Evolutionary conservation across 2,329 filamentous ascomycete species (phyloP), one percentile per base, ranked within the genome.

Genomic region (Didymosphaeria variabile): DNA sequence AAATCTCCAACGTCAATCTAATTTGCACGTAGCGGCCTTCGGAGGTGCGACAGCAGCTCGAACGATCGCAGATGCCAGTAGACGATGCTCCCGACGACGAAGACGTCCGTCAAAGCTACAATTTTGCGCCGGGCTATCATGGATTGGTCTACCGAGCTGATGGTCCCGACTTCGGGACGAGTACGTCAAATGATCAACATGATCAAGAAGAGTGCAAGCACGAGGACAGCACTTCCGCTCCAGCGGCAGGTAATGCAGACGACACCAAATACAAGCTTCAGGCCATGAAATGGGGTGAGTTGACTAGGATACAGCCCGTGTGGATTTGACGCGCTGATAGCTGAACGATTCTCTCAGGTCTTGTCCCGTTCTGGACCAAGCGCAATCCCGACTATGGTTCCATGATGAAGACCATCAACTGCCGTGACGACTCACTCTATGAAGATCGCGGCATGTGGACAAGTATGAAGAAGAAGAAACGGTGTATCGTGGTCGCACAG

Each of bases 331-430:
- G 26, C 26, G 26, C 26, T 29, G 26, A 29, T 6, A 29, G 4
- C 26, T 29, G 26, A 29, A 6, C 26, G 26, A 29, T 29, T 4
- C 26, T 29, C 38, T 10, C 45, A 82, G 80, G 94, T 0, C 85
- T 99, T 7, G 84, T 98, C 15, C 94, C 95, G 0, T 97, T 90
- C 78, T 98, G 94, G 94, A 96, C 92, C 3, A 97, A 94, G 80
- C 86, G 90, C 13, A 89, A 89, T 55, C 92, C 93, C 0, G 88
- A 93, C 72, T 94, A 95, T 71, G 84, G 86, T 29, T 88, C 88
- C 1, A 84, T 93, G 77, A 85, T 97, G 83, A 92, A 91, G 73
- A 97, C 93, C 0, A 98, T 98, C 78, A 98, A 99, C 79, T 98
- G 94, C 76, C 89, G 94, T 3, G 92, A 94, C 72, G 94, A 98